Percentiles rank a stretch among this genome's conserved stretches.
Evolutionary conservation across 2,329 filamentous ascomycete species (phyloP).

Genomic region (Sporothrix sp.): DNA sequence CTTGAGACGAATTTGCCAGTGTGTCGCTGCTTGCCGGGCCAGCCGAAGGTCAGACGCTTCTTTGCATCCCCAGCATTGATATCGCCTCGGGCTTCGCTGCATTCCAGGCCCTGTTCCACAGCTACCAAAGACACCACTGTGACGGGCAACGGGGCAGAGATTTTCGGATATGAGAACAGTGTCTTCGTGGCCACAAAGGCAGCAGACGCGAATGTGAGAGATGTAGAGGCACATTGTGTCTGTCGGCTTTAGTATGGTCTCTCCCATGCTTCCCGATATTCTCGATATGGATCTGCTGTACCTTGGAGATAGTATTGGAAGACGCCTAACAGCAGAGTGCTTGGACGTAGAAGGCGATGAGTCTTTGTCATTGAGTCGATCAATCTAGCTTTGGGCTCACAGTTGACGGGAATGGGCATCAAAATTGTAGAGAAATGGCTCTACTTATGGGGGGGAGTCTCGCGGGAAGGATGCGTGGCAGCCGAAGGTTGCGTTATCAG

Average conservation of each 20-base stretch:
- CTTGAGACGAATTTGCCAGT: constrained; percentile 10
- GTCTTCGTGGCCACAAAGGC: constrained; percentile 27
- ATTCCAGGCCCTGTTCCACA: constrained; percentile 27
- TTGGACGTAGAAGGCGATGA: no score
- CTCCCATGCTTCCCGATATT: no score
- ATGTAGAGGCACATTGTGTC: constrained; percentile 31
- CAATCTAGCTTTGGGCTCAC: no score
- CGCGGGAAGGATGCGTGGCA: constrained; percentile 3
- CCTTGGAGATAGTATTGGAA: no score
- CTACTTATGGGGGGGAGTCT: constrained; percentile 4
- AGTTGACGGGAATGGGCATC: no score
- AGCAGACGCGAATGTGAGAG: constrained; percentile 30
- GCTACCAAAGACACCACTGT: constrained; percentile 29
- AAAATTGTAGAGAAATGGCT: neutral
- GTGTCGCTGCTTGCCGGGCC: neutral
- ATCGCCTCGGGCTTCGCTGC: constrained; percentile 24
- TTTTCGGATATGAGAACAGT: constrained; percentile 34
- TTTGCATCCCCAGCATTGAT: constrained; percentile 32
- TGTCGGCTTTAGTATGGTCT: neutral
- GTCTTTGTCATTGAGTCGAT: no score
- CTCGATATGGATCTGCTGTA: no score
- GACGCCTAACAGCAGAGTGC: no score
- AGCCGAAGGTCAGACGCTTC: constrained; percentile 17
- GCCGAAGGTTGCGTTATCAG: constrained; percentile 4
- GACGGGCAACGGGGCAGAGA: constrained; percentile 25